phyloP scores from a whole-genome alignment of 106 monocot species.

The Phalaenopsis equestris region DNA sequence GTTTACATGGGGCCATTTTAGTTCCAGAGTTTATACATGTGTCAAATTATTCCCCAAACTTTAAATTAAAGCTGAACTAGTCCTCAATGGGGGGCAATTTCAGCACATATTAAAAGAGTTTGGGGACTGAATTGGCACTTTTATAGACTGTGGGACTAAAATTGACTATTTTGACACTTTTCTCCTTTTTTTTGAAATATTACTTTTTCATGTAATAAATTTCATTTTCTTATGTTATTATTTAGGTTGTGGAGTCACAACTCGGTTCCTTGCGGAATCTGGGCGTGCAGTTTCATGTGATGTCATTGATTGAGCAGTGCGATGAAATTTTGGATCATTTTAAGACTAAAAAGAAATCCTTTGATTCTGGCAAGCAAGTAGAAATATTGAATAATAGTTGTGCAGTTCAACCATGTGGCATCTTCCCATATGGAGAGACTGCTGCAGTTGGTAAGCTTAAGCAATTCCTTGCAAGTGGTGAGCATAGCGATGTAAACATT shows the following conservation, averaged over 20 bases:
- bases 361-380: constrained; percentile 46
- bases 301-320: constrained; percentile 46
- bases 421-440: constrained; percentile 40
- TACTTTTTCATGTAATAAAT: neutral
- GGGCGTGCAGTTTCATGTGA: constrained; percentile 53
- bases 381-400: constrained; percentile 31
- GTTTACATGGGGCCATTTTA: no score
- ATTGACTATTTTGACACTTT: no score
- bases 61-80: no score
- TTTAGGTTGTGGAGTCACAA: constrained; percentile 54
- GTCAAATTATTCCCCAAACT: no score
- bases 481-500: constrained; percentile 75
- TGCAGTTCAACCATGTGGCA: constrained; percentile 25
- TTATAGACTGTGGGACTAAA: no score
- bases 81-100: no score
- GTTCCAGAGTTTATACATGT: no score
- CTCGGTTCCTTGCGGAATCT: constrained; percentile 44
- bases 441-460: constrained; percentile 51
- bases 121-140: no score
- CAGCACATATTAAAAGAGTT: no score
- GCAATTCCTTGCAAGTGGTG: constrained; percentile 40
- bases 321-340: constrained; percentile 52
- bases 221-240: constrained; percentile 5
- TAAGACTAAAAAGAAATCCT: constrained; percentile 37
- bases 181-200: neutral